Evolutionary conservation across 495 filamentous ascomycete genomes (phyloP).

Genomic region (Penicillium pulvis): DNA sequence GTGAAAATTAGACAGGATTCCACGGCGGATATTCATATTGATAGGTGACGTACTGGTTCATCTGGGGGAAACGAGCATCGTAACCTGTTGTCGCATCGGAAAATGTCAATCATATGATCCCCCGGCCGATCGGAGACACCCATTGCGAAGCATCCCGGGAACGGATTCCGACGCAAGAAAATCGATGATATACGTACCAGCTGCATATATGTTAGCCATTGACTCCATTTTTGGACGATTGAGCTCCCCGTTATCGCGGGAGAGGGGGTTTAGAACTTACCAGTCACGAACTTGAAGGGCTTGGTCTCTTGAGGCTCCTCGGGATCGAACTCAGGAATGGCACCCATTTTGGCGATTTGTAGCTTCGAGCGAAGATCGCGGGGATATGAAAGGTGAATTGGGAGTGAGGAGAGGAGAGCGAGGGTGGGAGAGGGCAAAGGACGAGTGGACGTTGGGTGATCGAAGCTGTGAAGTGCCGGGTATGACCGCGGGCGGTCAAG

Average conservation of each 20-base stretch:
- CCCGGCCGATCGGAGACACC: constrained; percentile 21
- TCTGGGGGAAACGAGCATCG: constrained; percentile 98
- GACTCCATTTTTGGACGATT: constrained; percentile 35
- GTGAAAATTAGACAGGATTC: constrained; percentile 13
- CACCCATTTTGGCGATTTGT: constrained; percentile 49
- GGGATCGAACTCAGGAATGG: constrained; percentile 77
- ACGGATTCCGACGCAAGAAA: constrained; percentile 15
- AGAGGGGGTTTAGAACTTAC: constrained; percentile 58
- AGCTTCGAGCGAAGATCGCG: constrained; percentile 29
- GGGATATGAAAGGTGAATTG: constrained; percentile 1
- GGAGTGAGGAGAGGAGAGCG: constrained; percentile 20
- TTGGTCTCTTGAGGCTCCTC: constrained; percentile 86
- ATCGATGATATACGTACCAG: constrained; percentile 43
- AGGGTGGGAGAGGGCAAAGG: constrained; percentile 30
- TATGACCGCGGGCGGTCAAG: constrained; percentile 48
- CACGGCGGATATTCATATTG: neutral
- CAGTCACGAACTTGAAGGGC: constrained; percentile 99
- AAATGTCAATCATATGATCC: constrained; percentile 34
- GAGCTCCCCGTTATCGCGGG: constrained; percentile 24
- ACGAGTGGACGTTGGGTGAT: constrained; percentile 31
- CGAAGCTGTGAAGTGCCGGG: constrained; percentile 45
- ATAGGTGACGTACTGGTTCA: constrained; percentile 72
- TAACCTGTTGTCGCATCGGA: constrained; percentile 65
- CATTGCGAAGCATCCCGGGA: constrained; percentile 14
- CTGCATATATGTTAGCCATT: constrained; percentile 51